Percentiles rank a stretch among this genome's conserved stretches.
phyloP scores from a whole-genome alignment of 257 asterid species.

The Gentiana straminea region DNA sequence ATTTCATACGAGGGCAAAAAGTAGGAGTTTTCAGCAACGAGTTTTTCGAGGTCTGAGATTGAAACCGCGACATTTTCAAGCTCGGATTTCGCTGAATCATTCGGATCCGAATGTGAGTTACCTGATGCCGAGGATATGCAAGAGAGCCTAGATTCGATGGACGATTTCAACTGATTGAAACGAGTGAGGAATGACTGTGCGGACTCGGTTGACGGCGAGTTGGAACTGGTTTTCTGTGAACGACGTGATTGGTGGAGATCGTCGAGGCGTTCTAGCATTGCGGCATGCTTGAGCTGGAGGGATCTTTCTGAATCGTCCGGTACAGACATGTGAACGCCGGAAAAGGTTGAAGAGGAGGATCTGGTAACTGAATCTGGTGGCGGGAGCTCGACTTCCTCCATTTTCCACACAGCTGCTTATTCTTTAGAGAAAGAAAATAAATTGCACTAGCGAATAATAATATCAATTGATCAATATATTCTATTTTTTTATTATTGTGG shows the following conservation, averaged over 20 bases:
- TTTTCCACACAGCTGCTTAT: neutral
- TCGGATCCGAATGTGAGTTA: conserved; percentile 15
- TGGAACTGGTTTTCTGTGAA: conserved; percentile 23
- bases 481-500: no score
- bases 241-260: conserved; percentile 58
- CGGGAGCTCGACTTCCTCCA: conserved; percentile 34
- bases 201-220: conserved; percentile 23
- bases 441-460: no score
- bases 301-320: conserved; percentile 7
- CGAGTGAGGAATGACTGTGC: conserved; percentile 51
- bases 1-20: conserved; percentile 70
- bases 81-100: conserved; percentile 26
- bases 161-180: conserved; percentile 53
- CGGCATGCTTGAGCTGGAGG: conserved; percentile 59
- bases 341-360: neutral
- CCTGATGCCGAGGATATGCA: conserved; percentile 30
- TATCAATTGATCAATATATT: no score
- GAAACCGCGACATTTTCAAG: conserved; percentile 40
- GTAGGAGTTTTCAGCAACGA: conserved; percentile 64
- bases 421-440: no score
- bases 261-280: conserved; percentile 77
- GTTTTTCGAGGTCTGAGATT: conserved; percentile 62
- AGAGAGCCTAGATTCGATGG: conserved; percentile 51
- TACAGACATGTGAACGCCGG: conserved; percentile 7
- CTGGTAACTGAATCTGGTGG: conserved; percentile 5